These are phyloP conservation scores for Aspergillus incahuasiensis DNA, from an alignment of 495 filamentous ascomycete genomes.

Conservation along the genomic window DNA sequence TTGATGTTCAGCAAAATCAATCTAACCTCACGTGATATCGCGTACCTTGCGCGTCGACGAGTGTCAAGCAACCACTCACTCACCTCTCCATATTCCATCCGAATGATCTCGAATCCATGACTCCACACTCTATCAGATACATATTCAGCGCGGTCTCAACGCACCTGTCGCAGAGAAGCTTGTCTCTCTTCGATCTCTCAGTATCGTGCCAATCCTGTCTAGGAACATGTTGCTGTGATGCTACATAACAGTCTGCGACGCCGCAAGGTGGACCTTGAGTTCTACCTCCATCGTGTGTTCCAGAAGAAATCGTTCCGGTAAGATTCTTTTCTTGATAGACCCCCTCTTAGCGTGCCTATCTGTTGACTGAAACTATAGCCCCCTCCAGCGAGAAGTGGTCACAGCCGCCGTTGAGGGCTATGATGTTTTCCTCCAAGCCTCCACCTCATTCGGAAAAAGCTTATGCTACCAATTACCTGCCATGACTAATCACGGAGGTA, in stretches of 20 bases:
- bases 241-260: conserved; percentile 10
- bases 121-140: too few relatives aligned
- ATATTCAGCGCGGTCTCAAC: conserved; percentile 14
- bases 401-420: conserved; percentile 70
- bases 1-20: too few relatives aligned
- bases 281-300: conserved; percentile 79
- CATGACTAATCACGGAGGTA: conserved; percentile 79
- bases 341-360: conserved; percentile 1
- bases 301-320: conserved; percentile 71
- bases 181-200: not conserved
- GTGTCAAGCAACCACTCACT: too few relatives aligned
- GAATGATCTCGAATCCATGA: too few relatives aligned
- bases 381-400: conserved; percentile 85
- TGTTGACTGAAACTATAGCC: conserved; percentile 46
- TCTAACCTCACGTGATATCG: conserved; percentile 20
- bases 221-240: conserved; percentile 25
- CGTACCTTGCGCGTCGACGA: not conserved
- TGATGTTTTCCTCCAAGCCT: conserved; percentile 93
- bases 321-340: not conserved
- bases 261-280: conserved; percentile 65
- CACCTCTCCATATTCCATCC: too few relatives aligned
- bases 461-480: conserved; percentile 92
- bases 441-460: conserved; percentile 95
- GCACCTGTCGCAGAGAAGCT: not conserved
- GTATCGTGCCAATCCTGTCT: not conserved